Conservation (phyloP, 345 rosid genomes). For the Clarkia xantiana region DNA sequence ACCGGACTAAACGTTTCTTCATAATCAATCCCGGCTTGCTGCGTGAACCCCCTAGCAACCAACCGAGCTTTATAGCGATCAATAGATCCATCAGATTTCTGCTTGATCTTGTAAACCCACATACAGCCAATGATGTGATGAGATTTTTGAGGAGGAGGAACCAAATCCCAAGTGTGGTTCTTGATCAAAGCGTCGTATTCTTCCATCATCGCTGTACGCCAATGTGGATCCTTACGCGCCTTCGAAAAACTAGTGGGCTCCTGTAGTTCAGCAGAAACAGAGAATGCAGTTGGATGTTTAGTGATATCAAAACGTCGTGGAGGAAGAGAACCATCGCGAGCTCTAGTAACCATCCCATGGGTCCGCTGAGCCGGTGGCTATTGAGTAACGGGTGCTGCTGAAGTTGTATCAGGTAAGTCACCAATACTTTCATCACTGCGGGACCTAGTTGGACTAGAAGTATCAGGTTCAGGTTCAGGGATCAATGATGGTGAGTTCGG, state of each 20-base stretch:
- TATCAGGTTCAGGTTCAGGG: too few species aligned
- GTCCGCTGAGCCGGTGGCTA: not conserved
- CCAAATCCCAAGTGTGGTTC: not conserved
- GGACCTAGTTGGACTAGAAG: too few species aligned
- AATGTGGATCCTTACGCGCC: not conserved
- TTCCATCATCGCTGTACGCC: not conserved
- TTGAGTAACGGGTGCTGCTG: not conserved
- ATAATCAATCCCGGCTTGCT: not conserved
- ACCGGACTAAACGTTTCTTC: not conserved
- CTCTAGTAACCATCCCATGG: too few species aligned
- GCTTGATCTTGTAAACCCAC: not conserved
- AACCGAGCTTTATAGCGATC: not conserved
- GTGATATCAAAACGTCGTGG: not conserved
- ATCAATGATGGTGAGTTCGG: too few species aligned
- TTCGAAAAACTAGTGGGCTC: not conserved
- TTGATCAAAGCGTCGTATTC: too few species aligned
- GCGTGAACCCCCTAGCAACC: not conserved
- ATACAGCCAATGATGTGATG: not conserved
- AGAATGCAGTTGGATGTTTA: not conserved
- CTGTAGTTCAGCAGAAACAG: not conserved
- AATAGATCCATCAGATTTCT: too few species aligned
- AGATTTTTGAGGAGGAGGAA: not conserved
- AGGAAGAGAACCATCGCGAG: not conserved
- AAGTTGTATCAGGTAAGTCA: not conserved
- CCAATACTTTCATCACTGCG: not conserved